Percentiles rank a stretch among this genome's conserved stretches.
phyloP scores from a whole-genome alignment of 352 stramenopile species.

The Pythium sukuiense region DNA sequence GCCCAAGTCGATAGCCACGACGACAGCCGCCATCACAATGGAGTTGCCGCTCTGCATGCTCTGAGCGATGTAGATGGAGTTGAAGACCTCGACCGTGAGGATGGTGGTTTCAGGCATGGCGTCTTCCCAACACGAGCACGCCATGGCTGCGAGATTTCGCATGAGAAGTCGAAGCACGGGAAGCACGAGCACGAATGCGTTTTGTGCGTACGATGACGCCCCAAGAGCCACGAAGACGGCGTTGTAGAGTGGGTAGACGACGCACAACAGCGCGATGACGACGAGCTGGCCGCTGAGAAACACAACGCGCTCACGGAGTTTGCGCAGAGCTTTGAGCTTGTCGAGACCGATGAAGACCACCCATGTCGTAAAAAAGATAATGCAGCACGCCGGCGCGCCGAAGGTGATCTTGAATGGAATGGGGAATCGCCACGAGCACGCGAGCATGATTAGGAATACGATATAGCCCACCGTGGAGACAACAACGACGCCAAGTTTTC shows the following conservation, averaged over 20 bases:
- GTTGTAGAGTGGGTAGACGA: slow-evolving; percentile 7
- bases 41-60: slow-evolving; percentile 36
- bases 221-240: slow-evolving; percentile 14
- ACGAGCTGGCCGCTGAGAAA: background rate
- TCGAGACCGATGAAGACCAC: background rate
- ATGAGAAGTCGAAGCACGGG: slow-evolving; percentile 24
- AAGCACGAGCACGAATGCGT: slow-evolving; percentile 4
- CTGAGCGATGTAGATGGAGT: slow-evolving; percentile 28
- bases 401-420: background rate
- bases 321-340: background rate
- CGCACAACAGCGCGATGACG: background rate
- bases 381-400: background rate
- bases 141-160: slow-evolving; percentile 31
- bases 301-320: background rate
- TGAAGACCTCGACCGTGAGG: slow-evolving; percentile 40
- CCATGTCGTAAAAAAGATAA: background rate
- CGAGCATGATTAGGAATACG: background rate
- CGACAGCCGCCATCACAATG: slow-evolving; percentile 30
- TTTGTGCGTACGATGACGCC: background rate
- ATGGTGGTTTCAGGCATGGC: slow-evolving; percentile 30
- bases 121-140: slow-evolving; percentile 25
- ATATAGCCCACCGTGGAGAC: background rate
- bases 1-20: background rate
- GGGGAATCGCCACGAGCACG: background rate
- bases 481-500: background rate